Conservation (phyloP, 202 grass and related monocot genomes). For the Setaria italica region DNA sequence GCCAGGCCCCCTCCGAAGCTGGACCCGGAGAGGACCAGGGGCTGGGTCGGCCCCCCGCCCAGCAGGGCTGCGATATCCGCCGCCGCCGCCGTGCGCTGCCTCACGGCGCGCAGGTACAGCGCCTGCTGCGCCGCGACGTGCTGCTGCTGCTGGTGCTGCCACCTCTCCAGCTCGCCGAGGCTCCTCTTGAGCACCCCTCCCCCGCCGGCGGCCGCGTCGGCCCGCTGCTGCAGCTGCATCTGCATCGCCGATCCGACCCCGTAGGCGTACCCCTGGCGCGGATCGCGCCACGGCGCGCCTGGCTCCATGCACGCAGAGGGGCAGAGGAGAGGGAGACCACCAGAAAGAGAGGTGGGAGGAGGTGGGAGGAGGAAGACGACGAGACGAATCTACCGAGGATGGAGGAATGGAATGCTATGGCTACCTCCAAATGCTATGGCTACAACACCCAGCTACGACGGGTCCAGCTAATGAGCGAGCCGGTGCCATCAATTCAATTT, state of each 20-base stretch:
- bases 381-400: conserved; percentile 39
- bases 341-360: background rate
- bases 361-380: conserved; percentile 20
- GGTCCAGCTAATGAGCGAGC: conserved; percentile 47
- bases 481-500: conserved; percentile 82
- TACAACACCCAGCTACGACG: conserved; percentile 35
- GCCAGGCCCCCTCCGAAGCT: conserved; percentile 46
- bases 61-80: conserved; percentile 43
- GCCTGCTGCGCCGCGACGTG: conserved; percentile 64
- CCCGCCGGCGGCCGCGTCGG: conserved; percentile 15
- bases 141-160: conserved; percentile 54
- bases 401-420: conserved; percentile 5
- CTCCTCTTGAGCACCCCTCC: conserved; percentile 77
- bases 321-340: background rate
- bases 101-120: conserved; percentile 67
- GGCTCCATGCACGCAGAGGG: conserved; percentile 54
- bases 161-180: conserved; percentile 77
- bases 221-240: conserved; percentile 50
- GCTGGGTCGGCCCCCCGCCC: conserved; percentile 24
- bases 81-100: conserved; percentile 56
- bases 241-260: conserved; percentile 59
- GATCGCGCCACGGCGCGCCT: conserved; percentile 73
- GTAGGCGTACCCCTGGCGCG: conserved; percentile 56
- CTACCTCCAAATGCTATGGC: conserved; percentile 43
- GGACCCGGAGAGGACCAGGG: conserved; percentile 42